Evolutionary conservation across 2,329 filamentous ascomycete species (phyloP).

Genomic region (Scytalidium sp.): DNA sequence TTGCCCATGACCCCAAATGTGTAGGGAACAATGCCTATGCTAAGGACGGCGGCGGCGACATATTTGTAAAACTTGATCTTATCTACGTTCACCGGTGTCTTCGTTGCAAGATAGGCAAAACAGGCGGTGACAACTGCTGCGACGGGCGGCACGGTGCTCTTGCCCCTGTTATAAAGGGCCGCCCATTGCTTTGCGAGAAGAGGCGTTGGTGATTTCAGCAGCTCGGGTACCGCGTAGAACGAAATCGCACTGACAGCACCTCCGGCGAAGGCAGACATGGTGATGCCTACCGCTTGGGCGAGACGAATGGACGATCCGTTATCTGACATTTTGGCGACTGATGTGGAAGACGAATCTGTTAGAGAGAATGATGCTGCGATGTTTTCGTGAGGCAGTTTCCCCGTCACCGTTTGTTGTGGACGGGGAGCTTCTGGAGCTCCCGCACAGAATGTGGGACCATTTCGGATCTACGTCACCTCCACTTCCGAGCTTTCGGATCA

Average conservation of each 20-base stretch:
- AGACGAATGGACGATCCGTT: constrained; percentile 33
- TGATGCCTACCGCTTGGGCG: constrained; percentile 48
- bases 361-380: not conserved
- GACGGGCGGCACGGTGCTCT: constrained; percentile 40
- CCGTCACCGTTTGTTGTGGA: too few species aligned
- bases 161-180: constrained; percentile 37
- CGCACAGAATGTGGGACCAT: too few species aligned
- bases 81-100: constrained; percentile 25
- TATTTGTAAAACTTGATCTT: constrained; percentile 28
- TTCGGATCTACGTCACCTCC: too few species aligned
- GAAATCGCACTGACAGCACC: constrained; percentile 39
- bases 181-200: constrained; percentile 55
- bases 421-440: too few species aligned
- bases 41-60: constrained; percentile 40
- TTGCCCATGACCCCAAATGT: constrained; percentile 43
- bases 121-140: constrained; percentile 37
- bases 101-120: constrained; percentile 33
- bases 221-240: constrained; percentile 43
- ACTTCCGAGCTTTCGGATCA: too few species aligned
- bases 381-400: too few species aligned
- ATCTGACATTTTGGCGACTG: constrained; percentile 2
- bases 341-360: too few species aligned
- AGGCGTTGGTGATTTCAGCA: constrained; percentile 52
- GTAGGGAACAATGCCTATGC: constrained; percentile 48
- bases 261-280: constrained; percentile 42